A percentile compares a stretch with the other conserved stretches of the same genome.
Evolutionary conservation across 164 flowering plant species (phyloP).

Genomic region (Dillenia suffruticosa): DNA sequence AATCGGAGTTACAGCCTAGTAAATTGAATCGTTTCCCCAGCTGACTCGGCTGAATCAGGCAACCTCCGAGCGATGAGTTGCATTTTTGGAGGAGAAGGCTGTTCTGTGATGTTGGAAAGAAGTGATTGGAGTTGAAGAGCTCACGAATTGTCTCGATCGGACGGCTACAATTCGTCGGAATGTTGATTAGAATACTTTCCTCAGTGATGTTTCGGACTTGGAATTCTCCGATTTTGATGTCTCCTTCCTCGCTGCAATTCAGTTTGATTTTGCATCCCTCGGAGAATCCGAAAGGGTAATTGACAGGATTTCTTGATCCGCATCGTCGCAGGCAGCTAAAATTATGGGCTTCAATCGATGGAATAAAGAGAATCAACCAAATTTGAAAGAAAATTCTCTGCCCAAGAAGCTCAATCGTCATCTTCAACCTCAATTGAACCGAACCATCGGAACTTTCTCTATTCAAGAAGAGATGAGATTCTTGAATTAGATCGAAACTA

Average conservation of each 20-base stretch:
- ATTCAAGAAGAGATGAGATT: too few relatives aligned
- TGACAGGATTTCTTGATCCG: conserved; percentile 10
- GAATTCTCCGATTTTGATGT: conserved; percentile 22
- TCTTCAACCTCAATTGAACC: too few relatives aligned
- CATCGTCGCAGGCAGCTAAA: conserved; percentile 14
- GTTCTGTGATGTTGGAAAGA: conserved; percentile 20
- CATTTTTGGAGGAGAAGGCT: conserved; percentile 34
- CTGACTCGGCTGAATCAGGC: conserved; percentile 18
- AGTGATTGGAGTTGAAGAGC: conserved; percentile 23
- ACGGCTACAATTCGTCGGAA: conserved; percentile 35
- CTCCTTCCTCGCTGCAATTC: conserved; percentile 15
- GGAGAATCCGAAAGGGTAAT: conserved; percentile 48
- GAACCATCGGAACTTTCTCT: too few relatives aligned
- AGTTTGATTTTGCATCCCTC: conserved; percentile 23
- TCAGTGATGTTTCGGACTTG: conserved; percentile 25
- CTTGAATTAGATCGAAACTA: too few relatives aligned
- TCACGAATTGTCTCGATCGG: conserved; percentile 3
- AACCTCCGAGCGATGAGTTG: conserved; percentile 5
- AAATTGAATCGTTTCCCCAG: conserved; percentile 5
- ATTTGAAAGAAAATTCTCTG: too few relatives aligned
- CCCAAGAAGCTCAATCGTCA: too few relatives aligned
- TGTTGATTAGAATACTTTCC: conserved; percentile 14
- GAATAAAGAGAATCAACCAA: too few relatives aligned
- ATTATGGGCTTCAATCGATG: background rate
- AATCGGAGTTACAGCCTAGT: conserved; percentile 6